Conservation (phyloP, 2,329 filamentous ascomycete genomes). For the Orbilia ellipsospora region DNA sequence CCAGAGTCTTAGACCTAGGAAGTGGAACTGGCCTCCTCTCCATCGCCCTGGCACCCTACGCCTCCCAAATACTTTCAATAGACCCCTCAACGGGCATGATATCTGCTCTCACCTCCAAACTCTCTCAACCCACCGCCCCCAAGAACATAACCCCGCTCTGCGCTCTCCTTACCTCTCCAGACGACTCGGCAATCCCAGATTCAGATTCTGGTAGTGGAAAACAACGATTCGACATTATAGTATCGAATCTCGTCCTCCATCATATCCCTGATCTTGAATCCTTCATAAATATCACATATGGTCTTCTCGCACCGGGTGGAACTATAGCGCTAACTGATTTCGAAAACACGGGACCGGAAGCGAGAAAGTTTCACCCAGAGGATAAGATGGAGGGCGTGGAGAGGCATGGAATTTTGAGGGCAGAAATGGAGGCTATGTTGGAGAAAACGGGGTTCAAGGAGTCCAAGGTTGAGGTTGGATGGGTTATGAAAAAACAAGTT, state of each 20-base stretch:
- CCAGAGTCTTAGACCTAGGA: conserved; percentile 69
- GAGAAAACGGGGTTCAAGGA: conserved; percentile 66
- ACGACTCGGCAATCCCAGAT: conserved; percentile 64
- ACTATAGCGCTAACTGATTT: conserved; percentile 69
- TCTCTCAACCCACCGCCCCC: conserved; percentile 59
- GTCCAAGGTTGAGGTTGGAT: conserved; percentile 66
- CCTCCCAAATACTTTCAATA: conserved; percentile 67
- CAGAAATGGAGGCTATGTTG: conserved; percentile 64
- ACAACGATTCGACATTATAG: conserved; percentile 67
- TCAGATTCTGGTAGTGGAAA: conserved; percentile 57
- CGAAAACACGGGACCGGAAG: conserved; percentile 69
- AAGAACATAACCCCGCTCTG: conserved; percentile 66
- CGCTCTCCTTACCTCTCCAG: conserved; percentile 62
- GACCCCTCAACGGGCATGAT: conserved; percentile 70
- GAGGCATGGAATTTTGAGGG: conserved; percentile 66
- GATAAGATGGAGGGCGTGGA: conserved; percentile 68
- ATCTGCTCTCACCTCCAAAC: conserved; percentile 65
- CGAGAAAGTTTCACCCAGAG: conserved; percentile 68
- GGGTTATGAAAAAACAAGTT: conserved; percentile 67
- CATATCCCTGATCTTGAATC: conserved; percentile 66
- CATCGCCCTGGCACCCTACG: conserved; percentile 66
- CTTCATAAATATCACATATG: conserved; percentile 65
- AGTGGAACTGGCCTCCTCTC: conserved; percentile 70
- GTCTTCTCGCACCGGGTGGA: conserved; percentile 66
- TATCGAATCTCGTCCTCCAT: conserved; percentile 69